Evolutionary conservation across 306 rosid genomes (phyloP).

Genomic region (Vachellia pachyceras): DNA sequence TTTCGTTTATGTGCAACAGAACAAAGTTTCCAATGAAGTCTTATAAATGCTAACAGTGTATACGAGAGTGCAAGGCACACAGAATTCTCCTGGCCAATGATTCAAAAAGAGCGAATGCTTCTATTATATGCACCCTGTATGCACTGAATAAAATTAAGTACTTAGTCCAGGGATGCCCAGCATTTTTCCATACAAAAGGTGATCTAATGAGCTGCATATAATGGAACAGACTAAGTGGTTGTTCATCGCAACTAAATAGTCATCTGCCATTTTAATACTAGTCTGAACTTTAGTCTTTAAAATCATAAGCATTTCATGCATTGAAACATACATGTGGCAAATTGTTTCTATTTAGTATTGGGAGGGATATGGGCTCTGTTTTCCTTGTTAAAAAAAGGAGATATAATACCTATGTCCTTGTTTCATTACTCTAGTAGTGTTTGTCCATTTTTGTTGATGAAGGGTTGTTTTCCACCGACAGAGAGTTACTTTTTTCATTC

Average conservation of each 20-base stretch:
- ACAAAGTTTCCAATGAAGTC: neutral
- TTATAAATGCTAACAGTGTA: neutral
- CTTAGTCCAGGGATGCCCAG: neutral
- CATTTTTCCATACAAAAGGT: neutral
- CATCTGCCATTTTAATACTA: neutral
- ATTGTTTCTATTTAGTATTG: neutral
- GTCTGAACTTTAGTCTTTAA: constrained; percentile 5
- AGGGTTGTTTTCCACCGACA: neutral
- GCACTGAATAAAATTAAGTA: neutral
- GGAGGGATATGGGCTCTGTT: neutral
- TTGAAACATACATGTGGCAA: neutral
- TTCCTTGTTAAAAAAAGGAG: neutral
- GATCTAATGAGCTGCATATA: neutral
- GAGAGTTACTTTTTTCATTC: neutral
- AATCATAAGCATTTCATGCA: neutral
- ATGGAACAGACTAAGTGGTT: neutral
- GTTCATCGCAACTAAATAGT: neutral
- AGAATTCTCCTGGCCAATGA: neutral
- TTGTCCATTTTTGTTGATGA: neutral
- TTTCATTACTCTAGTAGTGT: neutral
- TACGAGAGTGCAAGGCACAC: neutral
- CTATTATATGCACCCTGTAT: neutral
- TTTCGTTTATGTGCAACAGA: neutral
- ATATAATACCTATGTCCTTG: neutral
- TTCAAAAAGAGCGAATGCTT: neutral